Conservation (phyloP, 2,329 filamentous ascomycete species). For the Cytospora paraplurivora region DNA sequence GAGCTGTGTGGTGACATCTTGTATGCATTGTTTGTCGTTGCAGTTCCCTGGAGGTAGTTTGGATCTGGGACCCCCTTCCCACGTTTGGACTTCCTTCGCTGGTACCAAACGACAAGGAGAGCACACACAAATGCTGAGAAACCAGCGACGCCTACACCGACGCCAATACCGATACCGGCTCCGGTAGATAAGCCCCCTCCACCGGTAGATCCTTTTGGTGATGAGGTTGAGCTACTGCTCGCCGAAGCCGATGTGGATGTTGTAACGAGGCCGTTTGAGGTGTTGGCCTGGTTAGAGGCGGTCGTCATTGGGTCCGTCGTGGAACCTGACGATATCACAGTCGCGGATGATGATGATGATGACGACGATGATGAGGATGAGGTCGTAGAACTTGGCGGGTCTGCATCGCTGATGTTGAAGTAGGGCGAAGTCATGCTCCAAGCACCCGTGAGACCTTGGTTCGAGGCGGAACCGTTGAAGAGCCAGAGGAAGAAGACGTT, state of each 20-base stretch:
- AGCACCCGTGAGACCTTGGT: slow-evolving; percentile 22
- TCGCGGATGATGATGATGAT: neutral
- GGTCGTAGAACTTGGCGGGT: neutral
- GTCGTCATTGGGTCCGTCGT: too few species aligned
- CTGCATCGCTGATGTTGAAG: slow-evolving; percentile 30
- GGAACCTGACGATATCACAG: neutral
- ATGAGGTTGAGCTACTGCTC: neutral
- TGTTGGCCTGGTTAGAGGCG: too few species aligned
- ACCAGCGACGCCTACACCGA: slow-evolving; percentile 12
- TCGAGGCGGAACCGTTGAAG: slow-evolving; percentile 28
- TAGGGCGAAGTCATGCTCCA: slow-evolving; percentile 15
- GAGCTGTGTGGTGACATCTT: neutral
- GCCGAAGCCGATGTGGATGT: neutral
- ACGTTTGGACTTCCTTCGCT: neutral
- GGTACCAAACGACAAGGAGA: slow-evolving; percentile 9
- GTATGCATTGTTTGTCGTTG: neutral
- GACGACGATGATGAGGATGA: neutral
- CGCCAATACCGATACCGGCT: slow-evolving; percentile 9
- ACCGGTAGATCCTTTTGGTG: neutral
- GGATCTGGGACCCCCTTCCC: neutral
- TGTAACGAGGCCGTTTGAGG: too few species aligned
- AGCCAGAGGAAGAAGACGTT: slow-evolving; percentile 32
- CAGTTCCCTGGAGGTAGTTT: neutral
- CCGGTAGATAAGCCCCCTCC: slow-evolving; percentile 11
- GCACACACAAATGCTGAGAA: slow-evolving; percentile 17